Percentiles rank a stretch among this genome's conserved stretches.
Conservation (phyloP, 257 asterid species). For the Rehmannia glutinosa region DNA sequence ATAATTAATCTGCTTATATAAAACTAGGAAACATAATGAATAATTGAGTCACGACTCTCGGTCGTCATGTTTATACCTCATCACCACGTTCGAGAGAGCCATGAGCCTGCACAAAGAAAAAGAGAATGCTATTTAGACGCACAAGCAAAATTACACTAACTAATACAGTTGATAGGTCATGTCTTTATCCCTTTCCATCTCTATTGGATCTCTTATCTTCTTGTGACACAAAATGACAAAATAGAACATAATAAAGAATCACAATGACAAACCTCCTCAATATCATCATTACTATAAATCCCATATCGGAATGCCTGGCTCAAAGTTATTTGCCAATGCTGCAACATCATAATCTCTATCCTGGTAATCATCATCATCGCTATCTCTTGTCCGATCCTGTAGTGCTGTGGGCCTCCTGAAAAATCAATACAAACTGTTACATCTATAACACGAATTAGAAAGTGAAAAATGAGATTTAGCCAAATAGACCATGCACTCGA, state of each 20-base stretch:
- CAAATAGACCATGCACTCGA: neutral
- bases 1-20: too few relatives aligned
- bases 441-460: slow-evolving; percentile 1
- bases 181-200: neutral
- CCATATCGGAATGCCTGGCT: slow-evolving; percentile 93
- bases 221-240: neutral
- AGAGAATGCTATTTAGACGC: slow-evolving; percentile 6
- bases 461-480: slow-evolving; percentile 5
- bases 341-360: slow-evolving; percentile 96
- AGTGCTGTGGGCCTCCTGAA: slow-evolving; percentile 89
- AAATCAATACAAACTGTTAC: slow-evolving; percentile 12
- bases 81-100: slow-evolving; percentile 72
- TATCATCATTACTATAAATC: slow-evolving; percentile 69
- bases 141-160: neutral
- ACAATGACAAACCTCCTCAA: slow-evolving; percentile 54
- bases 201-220: neutral
- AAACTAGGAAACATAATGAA: neutral
- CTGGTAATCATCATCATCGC: slow-evolving; percentile 95
- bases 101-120: slow-evolving; percentile 54
- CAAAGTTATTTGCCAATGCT: slow-evolving; percentile 83
- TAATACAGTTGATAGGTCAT: slow-evolving; percentile 9
- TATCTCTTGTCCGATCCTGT: slow-evolving; percentile 80
- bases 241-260: slow-evolving; percentile 4
- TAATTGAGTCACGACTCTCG: slow-evolving; percentile 1
- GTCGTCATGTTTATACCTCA: slow-evolving; percentile 47